Conservation (phyloP, 257 asterid species). For the Rubia yunnanensis region DNA sequence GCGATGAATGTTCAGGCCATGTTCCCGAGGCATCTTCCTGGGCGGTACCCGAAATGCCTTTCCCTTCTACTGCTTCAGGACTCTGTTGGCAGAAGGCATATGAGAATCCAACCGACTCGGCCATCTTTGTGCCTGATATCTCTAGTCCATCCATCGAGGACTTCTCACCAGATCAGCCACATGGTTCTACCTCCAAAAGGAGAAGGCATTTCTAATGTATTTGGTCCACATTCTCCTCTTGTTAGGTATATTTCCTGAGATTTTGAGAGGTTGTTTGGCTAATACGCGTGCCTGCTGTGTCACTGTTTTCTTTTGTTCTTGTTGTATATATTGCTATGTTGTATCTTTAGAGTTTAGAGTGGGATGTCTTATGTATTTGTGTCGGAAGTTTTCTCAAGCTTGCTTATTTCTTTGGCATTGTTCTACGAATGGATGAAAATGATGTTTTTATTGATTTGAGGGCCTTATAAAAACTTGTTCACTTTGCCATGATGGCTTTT, state of each 20-base stretch:
- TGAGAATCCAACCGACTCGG: constrained; percentile 22
- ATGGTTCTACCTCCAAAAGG: constrained; percentile 30
- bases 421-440: no score
- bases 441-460: no score
- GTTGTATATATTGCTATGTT: constrained; percentile 9
- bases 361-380: no score
- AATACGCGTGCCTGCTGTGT: not conserved
- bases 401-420: no score
- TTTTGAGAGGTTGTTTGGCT: not conserved
- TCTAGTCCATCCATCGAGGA: constrained; percentile 23
- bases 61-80: constrained; percentile 93
- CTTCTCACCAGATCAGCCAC: constrained; percentile 22
- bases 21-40: constrained; percentile 51
- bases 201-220: constrained; percentile 31
- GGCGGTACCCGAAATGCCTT: constrained; percentile 74
- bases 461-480: no score
- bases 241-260: not conserved
- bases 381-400: no score
- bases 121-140: constrained; percentile 68
- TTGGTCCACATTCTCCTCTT: not conserved
- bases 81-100: constrained; percentile 49
- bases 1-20: constrained; percentile 53
- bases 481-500: no score
- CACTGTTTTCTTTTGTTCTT: not conserved
- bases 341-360: not conserved